Conservation (phyloP, 805 yeast genomes). For the Myxozyma geophila region DNA sequence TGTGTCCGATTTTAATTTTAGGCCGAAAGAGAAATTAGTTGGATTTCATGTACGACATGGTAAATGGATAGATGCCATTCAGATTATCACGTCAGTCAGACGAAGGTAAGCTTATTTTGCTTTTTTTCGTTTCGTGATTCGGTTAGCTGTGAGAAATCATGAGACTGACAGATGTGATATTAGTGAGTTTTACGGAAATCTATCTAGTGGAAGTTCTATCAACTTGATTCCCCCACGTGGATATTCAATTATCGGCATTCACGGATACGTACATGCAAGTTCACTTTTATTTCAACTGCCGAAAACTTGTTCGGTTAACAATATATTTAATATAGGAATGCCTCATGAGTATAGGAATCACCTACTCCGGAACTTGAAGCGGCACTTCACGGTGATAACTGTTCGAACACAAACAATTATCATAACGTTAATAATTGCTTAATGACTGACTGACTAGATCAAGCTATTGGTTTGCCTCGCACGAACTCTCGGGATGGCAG, state of each 20-base stretch:
- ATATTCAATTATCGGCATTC: constrained; percentile 65
- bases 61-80: constrained; percentile 87
- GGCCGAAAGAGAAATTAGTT: constrained; percentile 60
- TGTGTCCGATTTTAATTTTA: constrained; percentile 59
- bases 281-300: neutral
- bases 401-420: neutral
- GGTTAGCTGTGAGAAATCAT: neutral
- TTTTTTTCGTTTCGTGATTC: constrained; percentile 50
- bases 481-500: no score
- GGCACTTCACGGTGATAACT: neutral
- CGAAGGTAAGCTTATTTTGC: constrained; percentile 24
- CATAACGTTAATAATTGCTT: neutral
- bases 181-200: constrained; percentile 64
- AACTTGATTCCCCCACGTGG: constrained; percentile 69
- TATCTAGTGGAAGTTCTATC: constrained; percentile 66
- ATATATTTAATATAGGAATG: constrained; percentile 10
- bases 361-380: constrained; percentile 15
- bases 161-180: constrained; percentile 34
- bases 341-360: constrained; percentile 22
- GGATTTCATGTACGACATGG: constrained; percentile 75
- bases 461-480: no score
- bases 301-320: no score
- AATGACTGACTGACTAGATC: no score
- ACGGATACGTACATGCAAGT: constrained; percentile 60
- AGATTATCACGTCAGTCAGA: constrained; percentile 58